Percentiles rank a stretch among this genome's conserved stretches.
These are phyloP conservation scores for Tanacetum coccineum DNA, from an alignment of 129 eudicot genomes.

Conservation along the genomic window DNA sequence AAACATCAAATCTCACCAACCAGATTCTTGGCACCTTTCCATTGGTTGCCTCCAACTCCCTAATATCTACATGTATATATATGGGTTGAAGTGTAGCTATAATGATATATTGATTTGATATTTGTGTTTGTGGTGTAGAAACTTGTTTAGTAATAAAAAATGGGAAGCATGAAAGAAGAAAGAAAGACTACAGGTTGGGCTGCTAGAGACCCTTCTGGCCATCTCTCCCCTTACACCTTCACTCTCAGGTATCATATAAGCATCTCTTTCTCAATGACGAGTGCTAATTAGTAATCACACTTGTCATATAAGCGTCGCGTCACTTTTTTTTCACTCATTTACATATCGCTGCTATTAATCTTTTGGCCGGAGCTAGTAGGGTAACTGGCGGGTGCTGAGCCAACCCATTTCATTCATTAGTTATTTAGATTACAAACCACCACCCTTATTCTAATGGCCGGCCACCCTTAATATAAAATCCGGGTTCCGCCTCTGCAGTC, in stretches of 20 bases:
- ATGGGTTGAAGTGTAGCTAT: background rate
- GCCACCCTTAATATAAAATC: too few relatives aligned
- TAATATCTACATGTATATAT: background rate
- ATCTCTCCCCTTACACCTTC: constrained; percentile 75
- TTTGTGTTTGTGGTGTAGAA: background rate
- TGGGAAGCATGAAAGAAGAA: constrained; percentile 33
- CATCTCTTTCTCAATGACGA: background rate
- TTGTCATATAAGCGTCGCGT: too few relatives aligned
- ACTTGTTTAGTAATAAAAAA: background rate
- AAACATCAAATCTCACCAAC: constrained; percentile 1
- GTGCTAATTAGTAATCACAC: too few relatives aligned
- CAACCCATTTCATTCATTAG: too few relatives aligned
- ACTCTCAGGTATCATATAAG: constrained; percentile 80
- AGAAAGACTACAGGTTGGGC: constrained; percentile 77
- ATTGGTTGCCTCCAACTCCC: background rate
- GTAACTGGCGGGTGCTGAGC: too few relatives aligned
- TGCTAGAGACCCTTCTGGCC: constrained; percentile 76
- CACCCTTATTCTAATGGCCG: too few relatives aligned
- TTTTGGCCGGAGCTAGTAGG: too few relatives aligned
- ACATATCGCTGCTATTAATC: too few relatives aligned
- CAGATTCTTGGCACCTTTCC: background rate
- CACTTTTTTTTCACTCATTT: too few relatives aligned
- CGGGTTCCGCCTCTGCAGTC: too few relatives aligned
- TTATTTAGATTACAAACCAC: too few relatives aligned
- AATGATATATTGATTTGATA: background rate